Evolutionary conservation across 768 basidiomycete species (phyloP), one percentile per base, ranked within the genome.

Genomic region (Mycena amicta): DNA sequence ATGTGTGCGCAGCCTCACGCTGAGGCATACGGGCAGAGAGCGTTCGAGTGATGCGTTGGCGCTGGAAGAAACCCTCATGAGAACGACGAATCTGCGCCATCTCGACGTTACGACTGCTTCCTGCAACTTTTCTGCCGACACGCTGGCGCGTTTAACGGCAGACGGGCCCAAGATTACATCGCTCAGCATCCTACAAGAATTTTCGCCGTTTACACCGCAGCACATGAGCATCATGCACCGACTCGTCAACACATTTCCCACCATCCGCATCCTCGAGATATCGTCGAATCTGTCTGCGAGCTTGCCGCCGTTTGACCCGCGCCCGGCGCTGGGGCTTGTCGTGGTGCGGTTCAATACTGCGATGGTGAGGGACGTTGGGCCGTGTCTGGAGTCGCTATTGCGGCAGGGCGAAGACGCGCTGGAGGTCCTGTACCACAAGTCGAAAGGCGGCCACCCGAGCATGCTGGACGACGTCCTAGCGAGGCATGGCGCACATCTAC

Each of bases 81-180:
- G 59, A 5, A 57, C 30, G 16, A 55, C 55, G 4, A 60, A 64
- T n/a, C 18, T 64, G 18, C 58, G 59, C 5, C 62, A 64, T n/a
- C 46, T 64, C 3, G 59, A 64, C 50, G 55, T 60, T 6, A 64
- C 62, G 12, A 60, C 59, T 15, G 22, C 51, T 22, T 57, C 23
- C 6, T 60, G 59, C 45, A 37, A 52, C 22, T 63, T 63, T 28
- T 46, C 49, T 33, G 0, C 22, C 20, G 59, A 60, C 4, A 31
- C 52, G 5, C 53, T 60, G 5, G 23, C 2, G 2, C 52, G 25
- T 1, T 52, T 60, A n/a, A 58, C 55, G 25, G 45, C 40, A 20
- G 31, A 2, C 20, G 59, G 62, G 5, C 62, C 62, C 0, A 46
- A 47, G 0, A 45, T 64, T 30, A 53, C 56, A 0, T 55, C 59